These are phyloP conservation scores for Penicillium chermesinum DNA, from an alignment of 495 filamentous ascomycete species.

Conservation along the genomic window DNA sequence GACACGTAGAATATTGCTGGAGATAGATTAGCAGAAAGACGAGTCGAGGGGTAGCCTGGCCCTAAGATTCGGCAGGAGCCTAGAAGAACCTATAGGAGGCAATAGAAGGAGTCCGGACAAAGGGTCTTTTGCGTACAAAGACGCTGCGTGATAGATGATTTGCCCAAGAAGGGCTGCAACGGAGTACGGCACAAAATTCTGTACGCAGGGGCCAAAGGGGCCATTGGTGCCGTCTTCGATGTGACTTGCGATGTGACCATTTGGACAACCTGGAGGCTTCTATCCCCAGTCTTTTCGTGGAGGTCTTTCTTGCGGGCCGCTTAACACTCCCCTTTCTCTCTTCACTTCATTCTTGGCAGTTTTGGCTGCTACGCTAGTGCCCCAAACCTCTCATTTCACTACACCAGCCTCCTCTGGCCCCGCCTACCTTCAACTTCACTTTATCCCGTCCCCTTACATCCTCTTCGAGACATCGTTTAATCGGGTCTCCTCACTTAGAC, in stretches of 20 bases:
- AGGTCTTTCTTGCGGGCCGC: too few species aligned
- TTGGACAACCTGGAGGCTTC: conserved; percentile 1
- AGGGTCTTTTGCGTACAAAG: neutral
- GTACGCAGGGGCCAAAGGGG: neutral
- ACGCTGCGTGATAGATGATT: neutral
- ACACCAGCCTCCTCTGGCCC: neutral
- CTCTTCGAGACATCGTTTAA: neutral
- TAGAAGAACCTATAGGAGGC: neutral
- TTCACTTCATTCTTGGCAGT: neutral
- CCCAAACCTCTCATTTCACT: too few species aligned
- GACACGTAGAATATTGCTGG: too few species aligned
- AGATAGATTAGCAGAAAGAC: too few species aligned
- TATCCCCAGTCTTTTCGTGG: neutral
- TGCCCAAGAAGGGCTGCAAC: too few species aligned
- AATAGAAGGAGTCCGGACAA: neutral
- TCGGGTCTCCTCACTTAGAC: neutral
- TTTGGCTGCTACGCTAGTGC: too few species aligned
- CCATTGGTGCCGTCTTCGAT: neutral
- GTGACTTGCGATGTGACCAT: neutral
- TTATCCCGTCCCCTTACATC: neutral
- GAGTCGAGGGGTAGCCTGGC: too few species aligned
- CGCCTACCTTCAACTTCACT: neutral
- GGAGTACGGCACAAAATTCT: too few species aligned
- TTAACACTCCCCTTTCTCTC: too few species aligned
- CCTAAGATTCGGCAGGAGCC: neutral